Percentiles rank a stretch among this genome's conserved stretches.
These are phyloP conservation scores for Acer campestre DNA, from an alignment of 345 rosid genomes.

Conservation along the genomic window DNA sequence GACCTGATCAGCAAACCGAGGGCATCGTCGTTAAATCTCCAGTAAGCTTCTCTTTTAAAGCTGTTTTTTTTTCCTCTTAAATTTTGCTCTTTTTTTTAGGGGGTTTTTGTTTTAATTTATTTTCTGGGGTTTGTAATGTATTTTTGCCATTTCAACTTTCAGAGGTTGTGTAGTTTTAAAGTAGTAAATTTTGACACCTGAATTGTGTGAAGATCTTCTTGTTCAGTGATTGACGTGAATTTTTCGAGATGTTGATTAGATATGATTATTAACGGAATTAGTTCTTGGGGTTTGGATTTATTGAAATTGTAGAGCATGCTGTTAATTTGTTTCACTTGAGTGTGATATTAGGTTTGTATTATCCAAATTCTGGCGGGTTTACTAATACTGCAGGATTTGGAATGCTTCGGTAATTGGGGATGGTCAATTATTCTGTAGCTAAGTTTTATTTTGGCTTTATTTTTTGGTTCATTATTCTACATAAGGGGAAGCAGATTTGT, in stretches of 20 bases:
- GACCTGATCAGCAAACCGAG: slow-evolving; percentile 58
- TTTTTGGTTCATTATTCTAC: not conserved
- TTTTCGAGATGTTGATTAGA: not conserved
- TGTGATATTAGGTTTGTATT: slow-evolving; percentile 9
- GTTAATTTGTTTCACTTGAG: not conserved
- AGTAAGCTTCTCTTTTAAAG: slow-evolving; percentile 38
- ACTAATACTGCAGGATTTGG: not conserved
- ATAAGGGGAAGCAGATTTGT: not conserved
- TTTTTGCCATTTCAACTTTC: not conserved
- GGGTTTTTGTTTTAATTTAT: not conserved
- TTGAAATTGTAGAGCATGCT: slow-evolving; percentile 1
- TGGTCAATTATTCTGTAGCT: not conserved
- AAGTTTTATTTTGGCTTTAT: not conserved
- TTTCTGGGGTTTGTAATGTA: slow-evolving; percentile 11
- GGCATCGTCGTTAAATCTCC: slow-evolving; percentile 63
- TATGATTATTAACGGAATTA: slow-evolving; percentile 7
- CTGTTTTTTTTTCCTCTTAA: not conserved
- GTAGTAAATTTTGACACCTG: slow-evolving; percentile 1
- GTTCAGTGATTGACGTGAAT: not conserved
- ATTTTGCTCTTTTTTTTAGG: not conserved
- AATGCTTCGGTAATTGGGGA: not conserved
- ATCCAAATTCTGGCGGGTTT: slow-evolving; percentile 17
- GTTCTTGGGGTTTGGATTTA: not conserved
- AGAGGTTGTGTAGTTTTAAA: not conserved
- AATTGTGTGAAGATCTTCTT: slow-evolving; percentile 39